Evolutionary conservation across 2,329 filamentous ascomycete species (phyloP).

Genomic region (Allantophomopsis lycopodina): DNA sequence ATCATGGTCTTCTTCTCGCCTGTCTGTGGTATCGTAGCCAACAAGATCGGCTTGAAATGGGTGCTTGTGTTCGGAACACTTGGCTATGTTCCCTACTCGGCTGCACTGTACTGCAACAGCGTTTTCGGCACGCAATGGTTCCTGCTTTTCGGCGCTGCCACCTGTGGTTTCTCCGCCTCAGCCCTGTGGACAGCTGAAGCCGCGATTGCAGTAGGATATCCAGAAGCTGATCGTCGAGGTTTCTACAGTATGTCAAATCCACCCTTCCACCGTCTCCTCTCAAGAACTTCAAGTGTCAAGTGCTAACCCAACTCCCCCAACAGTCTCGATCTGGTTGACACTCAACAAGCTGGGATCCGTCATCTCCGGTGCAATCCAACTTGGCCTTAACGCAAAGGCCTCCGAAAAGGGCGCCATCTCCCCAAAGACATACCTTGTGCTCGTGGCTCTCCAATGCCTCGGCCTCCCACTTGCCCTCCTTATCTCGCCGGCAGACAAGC

Average conservation of each 20-base stretch:
- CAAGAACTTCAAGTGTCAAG: too few relatives aligned
- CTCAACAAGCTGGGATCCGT: constrained; percentile 49
- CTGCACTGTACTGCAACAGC: constrained; percentile 60
- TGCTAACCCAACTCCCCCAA: constrained; percentile 28
- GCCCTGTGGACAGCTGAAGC: constrained; percentile 50
- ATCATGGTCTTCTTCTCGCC: constrained; percentile 57
- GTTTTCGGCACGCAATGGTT: constrained; percentile 57
- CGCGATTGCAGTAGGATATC: constrained; percentile 59
- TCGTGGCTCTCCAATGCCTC: constrained; percentile 30
- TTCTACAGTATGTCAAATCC: constrained; percentile 30
- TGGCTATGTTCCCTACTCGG: constrained; percentile 59
- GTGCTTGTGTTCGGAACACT: constrained; percentile 59
- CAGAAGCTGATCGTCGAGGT: constrained; percentile 54
- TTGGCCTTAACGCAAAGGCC: constrained; percentile 42
- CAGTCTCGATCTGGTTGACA: constrained; percentile 45
- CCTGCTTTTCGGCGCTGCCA: constrained; percentile 49
- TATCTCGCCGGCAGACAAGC: constrained; percentile 31
- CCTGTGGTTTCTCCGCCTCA: constrained; percentile 39
- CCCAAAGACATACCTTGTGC: constrained; percentile 26
- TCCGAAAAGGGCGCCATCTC: constrained; percentile 23
- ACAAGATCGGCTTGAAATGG: constrained; percentile 56
- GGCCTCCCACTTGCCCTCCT: constrained; percentile 25
- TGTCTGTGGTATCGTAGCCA: constrained; percentile 37
- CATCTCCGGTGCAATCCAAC: constrained; percentile 56
- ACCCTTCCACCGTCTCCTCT: too few relatives aligned